Evolutionary conservation across 371 early-diverging fungal species (phyloP), one percentile per base, ranked within the genome.

Genomic region (Saksenaea oblongispora): DNA sequence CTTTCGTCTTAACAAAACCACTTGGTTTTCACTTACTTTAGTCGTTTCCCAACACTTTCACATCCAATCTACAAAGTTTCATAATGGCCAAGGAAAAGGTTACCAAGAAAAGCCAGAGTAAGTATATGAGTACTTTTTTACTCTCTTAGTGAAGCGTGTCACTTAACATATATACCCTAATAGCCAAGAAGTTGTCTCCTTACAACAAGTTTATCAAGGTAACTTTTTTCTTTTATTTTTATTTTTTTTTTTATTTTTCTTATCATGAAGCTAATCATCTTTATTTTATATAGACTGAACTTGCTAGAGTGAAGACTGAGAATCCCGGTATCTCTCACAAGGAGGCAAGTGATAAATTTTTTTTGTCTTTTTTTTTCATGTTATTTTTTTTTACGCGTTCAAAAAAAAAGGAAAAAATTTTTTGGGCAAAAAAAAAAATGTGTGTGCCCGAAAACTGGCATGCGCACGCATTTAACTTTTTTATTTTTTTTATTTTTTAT

Each of bases 121-220:
- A 41, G 65, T 65, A 59, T 65, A 54, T 26, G 58, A 65, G 54
- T 55, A 9, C 26, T 9, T 15, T 31, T 61, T 31, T 58, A 36
- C 31, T 34, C 34, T 41, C 35, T 26, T 24, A 27, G 27, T 59
- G 31, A 27, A 44, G 41, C 41, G 51, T 47, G 41, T 36, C 28
- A 42, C 63, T 44, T 28, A n/a, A n/a, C n/a, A 56, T n/a, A 54
- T 17, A 24, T n/a, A 44, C 47, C 26, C 13, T 27, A 13, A 34
- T 41, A 67, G 63, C 67, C 67, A 67, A 67, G 67, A 67, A 67
- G 63, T 54, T 67, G 34, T 67, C 87, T 28, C 84, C 87, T 37
- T 89, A 89, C 70, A 90, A 89, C 77, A 74, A 75, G 61, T 90
- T 84, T 70, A 89, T 90, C 88, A 88, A 87, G 78, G 81, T 81